Percentiles rank a stretch among this genome's conserved stretches.
Evolutionary conservation across 2,329 filamentous ascomycete species (phyloP).

Genomic region (Cordyceps sp.): DNA sequence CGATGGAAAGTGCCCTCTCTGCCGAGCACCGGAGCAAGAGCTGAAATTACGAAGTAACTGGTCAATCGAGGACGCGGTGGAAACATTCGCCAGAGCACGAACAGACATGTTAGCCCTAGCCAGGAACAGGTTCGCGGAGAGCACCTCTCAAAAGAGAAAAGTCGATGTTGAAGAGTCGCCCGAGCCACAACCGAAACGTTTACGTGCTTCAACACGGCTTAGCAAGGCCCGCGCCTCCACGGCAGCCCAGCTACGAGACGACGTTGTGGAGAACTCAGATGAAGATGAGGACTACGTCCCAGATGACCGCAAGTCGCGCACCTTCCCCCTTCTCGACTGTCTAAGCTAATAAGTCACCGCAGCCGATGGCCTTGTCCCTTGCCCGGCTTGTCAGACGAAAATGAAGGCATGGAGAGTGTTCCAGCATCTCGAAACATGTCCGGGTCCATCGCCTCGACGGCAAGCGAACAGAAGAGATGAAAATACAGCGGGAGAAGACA

Average conservation of each 20-base stretch:
- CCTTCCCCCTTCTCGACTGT: not conserved
- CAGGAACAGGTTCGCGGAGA: slow-evolving; percentile 11
- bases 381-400: slow-evolving; percentile 61
- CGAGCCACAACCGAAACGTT: slow-evolving; percentile 23
- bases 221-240: slow-evolving; percentile 19
- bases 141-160: slow-evolving; percentile 34
- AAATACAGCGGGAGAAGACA: too few species aligned
- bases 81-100: slow-evolving; percentile 55
- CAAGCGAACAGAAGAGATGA: not conserved
- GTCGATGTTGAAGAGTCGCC: slow-evolving; percentile 15
- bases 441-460: slow-evolving; percentile 15
- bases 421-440: slow-evolving; percentile 58
- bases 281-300: slow-evolving; percentile 15
- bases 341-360: not conserved
- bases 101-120: slow-evolving; percentile 48
- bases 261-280: slow-evolving; percentile 10
- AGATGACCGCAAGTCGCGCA: slow-evolving; percentile 9
- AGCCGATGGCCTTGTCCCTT: slow-evolving; percentile 64
- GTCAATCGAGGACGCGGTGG: slow-evolving; percentile 70
- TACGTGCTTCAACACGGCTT: slow-evolving; percentile 34
- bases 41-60: slow-evolving; percentile 72
- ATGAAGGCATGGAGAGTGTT: slow-evolving; percentile 74
- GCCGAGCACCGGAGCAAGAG: slow-evolving; percentile 64
- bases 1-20: slow-evolving; percentile 79
- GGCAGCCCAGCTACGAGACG: slow-evolving; percentile 4